Evolutionary conservation across 805 yeast species (phyloP).

Genomic region (Wickerhamomyces pijperi): DNA sequence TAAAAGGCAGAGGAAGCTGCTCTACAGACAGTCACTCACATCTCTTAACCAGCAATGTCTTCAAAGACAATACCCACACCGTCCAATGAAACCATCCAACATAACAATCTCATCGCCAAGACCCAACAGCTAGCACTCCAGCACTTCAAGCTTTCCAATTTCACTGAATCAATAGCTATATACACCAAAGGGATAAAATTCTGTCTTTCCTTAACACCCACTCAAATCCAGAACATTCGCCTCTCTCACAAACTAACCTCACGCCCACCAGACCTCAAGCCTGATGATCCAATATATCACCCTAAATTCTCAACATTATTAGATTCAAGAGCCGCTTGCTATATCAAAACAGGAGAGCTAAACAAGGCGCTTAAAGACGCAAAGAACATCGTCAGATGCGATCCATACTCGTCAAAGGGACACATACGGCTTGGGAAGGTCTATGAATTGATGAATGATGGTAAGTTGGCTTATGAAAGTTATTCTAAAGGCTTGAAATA

Average conservation of each 20-base stretch:
- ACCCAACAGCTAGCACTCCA: neutral
- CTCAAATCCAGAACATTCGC: neutral
- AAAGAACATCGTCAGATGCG: conserved; percentile 8
- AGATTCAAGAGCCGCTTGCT: conserved; percentile 16
- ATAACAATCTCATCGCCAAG: neutral
- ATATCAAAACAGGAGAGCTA: conserved; percentile 8
- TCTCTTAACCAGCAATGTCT: neutral
- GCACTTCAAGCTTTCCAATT: neutral
- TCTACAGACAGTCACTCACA: too few relatives aligned
- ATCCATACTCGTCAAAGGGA: conserved; percentile 17
- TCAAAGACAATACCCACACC: neutral
- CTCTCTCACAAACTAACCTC: neutral
- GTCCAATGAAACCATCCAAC: neutral
- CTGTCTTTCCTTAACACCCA: neutral
- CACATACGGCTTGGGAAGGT: conserved; percentile 13
- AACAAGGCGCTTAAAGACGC: conserved; percentile 13
- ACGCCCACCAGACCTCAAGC: conserved; percentile 8
- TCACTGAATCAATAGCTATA: neutral
- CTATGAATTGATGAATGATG: conserved; percentile 2
- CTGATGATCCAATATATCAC: conserved; percentile 7
- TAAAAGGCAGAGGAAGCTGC: too few relatives aligned
- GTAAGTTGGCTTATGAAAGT: conserved; percentile 4
- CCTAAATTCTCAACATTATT: conserved; percentile 14
- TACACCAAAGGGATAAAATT: neutral
- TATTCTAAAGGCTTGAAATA: conserved; percentile 6